phyloP scores from a whole-genome alignment of 352 stramenopile species.

The Phytophthora pinifolia region DNA sequence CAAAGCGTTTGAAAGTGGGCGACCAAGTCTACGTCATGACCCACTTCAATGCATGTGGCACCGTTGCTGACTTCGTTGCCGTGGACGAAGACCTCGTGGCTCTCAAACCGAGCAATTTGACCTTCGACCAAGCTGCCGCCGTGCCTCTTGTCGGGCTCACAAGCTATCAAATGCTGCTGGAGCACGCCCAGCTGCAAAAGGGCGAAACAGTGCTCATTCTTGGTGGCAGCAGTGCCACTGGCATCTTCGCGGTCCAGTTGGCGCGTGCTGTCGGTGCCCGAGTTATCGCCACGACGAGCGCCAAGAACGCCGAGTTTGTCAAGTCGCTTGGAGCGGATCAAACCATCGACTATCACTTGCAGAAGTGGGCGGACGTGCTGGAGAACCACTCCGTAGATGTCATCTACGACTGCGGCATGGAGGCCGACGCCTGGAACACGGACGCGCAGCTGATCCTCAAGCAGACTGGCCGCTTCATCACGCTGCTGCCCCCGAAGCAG shows the following conservation, averaged over 20 bases:
- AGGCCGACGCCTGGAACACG: conserved; percentile 21
- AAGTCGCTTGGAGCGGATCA: conserved; percentile 21
- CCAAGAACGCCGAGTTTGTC: conserved; percentile 17
- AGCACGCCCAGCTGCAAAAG: conserved; percentile 17
- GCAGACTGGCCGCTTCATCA: conserved; percentile 17
- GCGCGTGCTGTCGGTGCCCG: conserved; percentile 21
- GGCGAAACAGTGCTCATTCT: conserved; percentile 16
- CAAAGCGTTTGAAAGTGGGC: conserved; percentile 22
- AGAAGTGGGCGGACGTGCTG: conserved; percentile 31
- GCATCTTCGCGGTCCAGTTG: conserved; percentile 48
- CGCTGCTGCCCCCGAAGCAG: not conserved
- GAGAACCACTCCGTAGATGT: conserved; percentile 31
- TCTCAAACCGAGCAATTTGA: conserved; percentile 33
- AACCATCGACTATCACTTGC: conserved; percentile 28
- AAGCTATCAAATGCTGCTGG: conserved; percentile 29
- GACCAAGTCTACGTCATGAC: conserved; percentile 21
- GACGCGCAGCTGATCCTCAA: conserved; percentile 15
- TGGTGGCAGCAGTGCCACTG: conserved; percentile 34
- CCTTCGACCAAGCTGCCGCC: conserved; percentile 32
- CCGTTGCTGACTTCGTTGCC: conserved; percentile 36
- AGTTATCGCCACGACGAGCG: conserved; percentile 28
- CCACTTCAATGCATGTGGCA: conserved; percentile 14
- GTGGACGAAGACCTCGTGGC: conserved; percentile 31
- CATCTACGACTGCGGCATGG: conserved; percentile 30
- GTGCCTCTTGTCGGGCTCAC: conserved; percentile 30